These are phyloP conservation scores for Ballota nigra DNA, from an alignment of 257 asterid genomes.

Conservation along the genomic window DNA sequence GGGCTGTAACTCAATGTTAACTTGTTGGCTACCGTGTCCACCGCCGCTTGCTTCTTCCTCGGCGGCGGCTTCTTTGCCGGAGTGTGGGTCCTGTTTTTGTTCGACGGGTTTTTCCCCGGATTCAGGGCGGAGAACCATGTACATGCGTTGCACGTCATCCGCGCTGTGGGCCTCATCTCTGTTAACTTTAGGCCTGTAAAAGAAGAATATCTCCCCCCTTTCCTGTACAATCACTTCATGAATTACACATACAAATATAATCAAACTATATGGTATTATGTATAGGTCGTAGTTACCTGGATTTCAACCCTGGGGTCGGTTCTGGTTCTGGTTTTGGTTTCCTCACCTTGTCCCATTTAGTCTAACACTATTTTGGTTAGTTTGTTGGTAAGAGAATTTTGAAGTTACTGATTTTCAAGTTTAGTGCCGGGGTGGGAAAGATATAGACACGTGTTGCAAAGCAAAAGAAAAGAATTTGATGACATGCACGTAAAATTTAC, in stretches of 20 bases:
- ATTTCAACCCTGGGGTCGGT: conserved; percentile 31
- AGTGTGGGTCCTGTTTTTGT: not conserved
- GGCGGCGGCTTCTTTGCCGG: conserved; percentile 31
- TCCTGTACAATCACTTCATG: conserved; percentile 30
- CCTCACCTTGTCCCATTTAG: conserved; percentile 60
- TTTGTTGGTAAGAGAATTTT: not conserved
- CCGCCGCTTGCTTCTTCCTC: conserved; percentile 27
- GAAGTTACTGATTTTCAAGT: too few relatives aligned
- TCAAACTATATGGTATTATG: too few relatives aligned
- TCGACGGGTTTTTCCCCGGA: too few relatives aligned
- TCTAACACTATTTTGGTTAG: not conserved
- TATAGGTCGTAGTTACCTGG: conserved; percentile 20
- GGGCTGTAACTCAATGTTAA: conserved; percentile 23
- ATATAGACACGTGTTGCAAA: too few relatives aligned
- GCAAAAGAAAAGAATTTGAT: too few relatives aligned
- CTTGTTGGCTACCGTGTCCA: not conserved
- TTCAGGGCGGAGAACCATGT: conserved; percentile 70
- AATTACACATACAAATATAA: too few relatives aligned
- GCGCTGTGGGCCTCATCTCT: conserved; percentile 54
- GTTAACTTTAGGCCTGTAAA: conserved; percentile 68
- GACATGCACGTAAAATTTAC: too few relatives aligned
- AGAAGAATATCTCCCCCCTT: conserved; percentile 80
- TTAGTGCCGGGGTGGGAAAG: too few relatives aligned
- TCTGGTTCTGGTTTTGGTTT: conserved; percentile 34
- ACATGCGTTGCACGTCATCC: conserved; percentile 65